These are phyloP conservation scores for Phytophthora gonapodyides DNA, from an alignment of 352 stramenopile genomes.

Conservation along the genomic window DNA sequence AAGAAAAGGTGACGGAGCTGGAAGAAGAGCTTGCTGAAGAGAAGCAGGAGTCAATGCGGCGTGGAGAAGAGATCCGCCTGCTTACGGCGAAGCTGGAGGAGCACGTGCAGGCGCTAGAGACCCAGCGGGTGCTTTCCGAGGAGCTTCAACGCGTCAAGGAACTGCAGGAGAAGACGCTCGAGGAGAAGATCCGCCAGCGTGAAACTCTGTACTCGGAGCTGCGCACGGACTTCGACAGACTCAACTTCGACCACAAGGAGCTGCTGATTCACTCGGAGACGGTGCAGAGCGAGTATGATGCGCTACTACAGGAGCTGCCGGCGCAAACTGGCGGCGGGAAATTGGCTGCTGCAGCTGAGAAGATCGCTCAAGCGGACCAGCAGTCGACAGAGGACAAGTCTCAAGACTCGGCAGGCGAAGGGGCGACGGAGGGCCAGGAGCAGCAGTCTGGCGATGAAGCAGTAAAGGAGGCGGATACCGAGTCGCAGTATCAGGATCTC, in stretches of 20 bases:
- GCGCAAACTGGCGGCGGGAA: conserved; percentile 44
- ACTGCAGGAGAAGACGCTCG: conserved; percentile 56
- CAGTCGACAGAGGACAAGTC: conserved; percentile 26
- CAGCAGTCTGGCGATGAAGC: conserved; percentile 28
- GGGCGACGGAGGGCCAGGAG: conserved; percentile 22
- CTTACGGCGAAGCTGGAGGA: conserved; percentile 72
- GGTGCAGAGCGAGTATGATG: conserved; percentile 72
- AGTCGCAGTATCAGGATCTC: conserved; percentile 44
- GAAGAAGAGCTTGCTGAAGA: conserved; percentile 84
- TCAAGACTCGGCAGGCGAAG: conserved; percentile 20
- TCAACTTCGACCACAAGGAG: conserved; percentile 87
- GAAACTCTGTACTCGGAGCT: conserved; percentile 63
- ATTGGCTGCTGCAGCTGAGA: conserved; percentile 40
- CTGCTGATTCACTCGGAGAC: conserved; percentile 80
- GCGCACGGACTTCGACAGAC: conserved; percentile 66
- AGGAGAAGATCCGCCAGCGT: conserved; percentile 70
- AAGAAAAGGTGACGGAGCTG: conserved; percentile 68
- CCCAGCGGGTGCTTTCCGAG: conserved; percentile 59
- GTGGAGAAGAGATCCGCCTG: conserved; percentile 74
- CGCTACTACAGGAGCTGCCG: conserved; percentile 62
- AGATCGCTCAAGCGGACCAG: conserved; percentile 39
- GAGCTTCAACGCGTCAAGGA: conserved; percentile 78
- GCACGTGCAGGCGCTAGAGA: conserved; percentile 60
- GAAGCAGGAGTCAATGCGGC: conserved; percentile 75
- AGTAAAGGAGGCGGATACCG: conserved; percentile 16